These are phyloP conservation scores for Colletotrichum sublineola DNA, from an alignment of 2,329 filamentous ascomycete species.

Conservation along the genomic window DNA sequence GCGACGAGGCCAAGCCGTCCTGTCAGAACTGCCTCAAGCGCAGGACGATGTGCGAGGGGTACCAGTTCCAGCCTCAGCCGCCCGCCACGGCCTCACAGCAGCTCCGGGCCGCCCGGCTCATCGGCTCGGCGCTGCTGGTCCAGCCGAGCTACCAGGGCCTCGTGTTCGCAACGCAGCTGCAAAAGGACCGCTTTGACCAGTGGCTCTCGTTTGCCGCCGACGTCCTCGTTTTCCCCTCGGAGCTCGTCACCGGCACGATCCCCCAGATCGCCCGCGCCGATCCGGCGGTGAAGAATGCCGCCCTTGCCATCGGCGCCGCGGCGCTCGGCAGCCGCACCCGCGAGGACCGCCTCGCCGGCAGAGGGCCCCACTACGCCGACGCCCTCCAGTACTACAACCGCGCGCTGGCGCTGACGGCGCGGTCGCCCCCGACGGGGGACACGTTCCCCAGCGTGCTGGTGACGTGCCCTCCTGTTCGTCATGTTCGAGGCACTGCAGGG, in stretches of 20 bases:
- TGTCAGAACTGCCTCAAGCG: slow-evolving; percentile 36
- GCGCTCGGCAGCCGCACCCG: slow-evolving; percentile 18
- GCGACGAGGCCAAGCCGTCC: slow-evolving; percentile 34
- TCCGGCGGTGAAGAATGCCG: slow-evolving; percentile 52
- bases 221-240: slow-evolving; percentile 29
- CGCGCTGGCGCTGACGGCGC: slow-evolving; percentile 18
- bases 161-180: slow-evolving; percentile 33
- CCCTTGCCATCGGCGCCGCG: slow-evolving; percentile 56
- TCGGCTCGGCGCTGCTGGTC: slow-evolving; percentile 18
- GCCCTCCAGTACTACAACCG: slow-evolving; percentile 33
- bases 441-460: slow-evolving; percentile 45
- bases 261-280: slow-evolving; percentile 38
- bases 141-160: slow-evolving; percentile 35
- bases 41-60: slow-evolving; percentile 28
- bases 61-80: slow-evolving; percentile 20
- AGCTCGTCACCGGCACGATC: slow-evolving; percentile 42
- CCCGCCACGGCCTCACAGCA: background rate
- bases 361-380: slow-evolving; percentile 18
- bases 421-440: slow-evolving; percentile 13
- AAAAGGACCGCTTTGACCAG: slow-evolving; percentile 33
- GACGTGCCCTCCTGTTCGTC: slow-evolving; percentile 56
- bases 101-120: background rate
- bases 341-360: slow-evolving; percentile 23
- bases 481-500: slow-evolving; percentile 57
- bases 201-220: slow-evolving; percentile 30